A percentile compares a stretch with the other conserved stretches of the same genome.
phyloP scores from a whole-genome alignment of 2,329 filamentous ascomycete genomes.

The Botryotinia calthae region DNA sequence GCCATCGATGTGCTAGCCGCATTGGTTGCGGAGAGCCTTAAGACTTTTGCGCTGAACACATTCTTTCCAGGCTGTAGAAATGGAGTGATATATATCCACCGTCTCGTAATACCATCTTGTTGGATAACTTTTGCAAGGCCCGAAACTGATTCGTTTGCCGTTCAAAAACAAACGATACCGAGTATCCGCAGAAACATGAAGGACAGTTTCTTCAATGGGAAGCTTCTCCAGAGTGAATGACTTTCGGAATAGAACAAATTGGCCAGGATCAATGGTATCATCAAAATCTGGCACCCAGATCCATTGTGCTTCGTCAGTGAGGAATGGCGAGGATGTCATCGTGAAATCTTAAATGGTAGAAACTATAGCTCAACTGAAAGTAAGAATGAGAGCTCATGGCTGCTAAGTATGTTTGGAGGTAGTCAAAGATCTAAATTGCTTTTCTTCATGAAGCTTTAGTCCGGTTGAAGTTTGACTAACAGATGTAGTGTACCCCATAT shows the following conservation, averaged over 20 bases:
- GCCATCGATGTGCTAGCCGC: constrained; percentile 2
- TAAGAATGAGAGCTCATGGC: neutral
- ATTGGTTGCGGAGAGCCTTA: neutral
- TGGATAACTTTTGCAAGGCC: constrained; percentile 11
- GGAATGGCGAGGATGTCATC: neutral
- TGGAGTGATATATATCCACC: constrained; percentile 5
- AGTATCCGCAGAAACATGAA: constrained; percentile 7
- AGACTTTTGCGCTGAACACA: neutral
- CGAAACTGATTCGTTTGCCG: constrained; percentile 11
- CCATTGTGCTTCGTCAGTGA: neutral
- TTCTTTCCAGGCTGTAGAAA: neutral
- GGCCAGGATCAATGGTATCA: neutral
- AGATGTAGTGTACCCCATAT: neutral
- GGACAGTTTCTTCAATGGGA: neutral
- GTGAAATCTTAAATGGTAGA: neutral
- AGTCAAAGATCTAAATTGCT: neutral
- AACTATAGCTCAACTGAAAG: neutral
- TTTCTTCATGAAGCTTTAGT: neutral
- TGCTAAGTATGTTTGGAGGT: neutral
- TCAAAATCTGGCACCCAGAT: neutral
- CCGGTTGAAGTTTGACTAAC: neutral
- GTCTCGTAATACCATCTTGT: constrained; percentile 12
- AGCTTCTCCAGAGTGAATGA: neutral
- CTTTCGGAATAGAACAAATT: neutral
- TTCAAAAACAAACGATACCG: constrained; percentile 8